A percentile compares a stretch with the other conserved stretches of the same genome.
These are phyloP conservation scores for Linanthus parryae DNA, from an alignment of 148 eudicot species.

Conservation along the genomic window DNA sequence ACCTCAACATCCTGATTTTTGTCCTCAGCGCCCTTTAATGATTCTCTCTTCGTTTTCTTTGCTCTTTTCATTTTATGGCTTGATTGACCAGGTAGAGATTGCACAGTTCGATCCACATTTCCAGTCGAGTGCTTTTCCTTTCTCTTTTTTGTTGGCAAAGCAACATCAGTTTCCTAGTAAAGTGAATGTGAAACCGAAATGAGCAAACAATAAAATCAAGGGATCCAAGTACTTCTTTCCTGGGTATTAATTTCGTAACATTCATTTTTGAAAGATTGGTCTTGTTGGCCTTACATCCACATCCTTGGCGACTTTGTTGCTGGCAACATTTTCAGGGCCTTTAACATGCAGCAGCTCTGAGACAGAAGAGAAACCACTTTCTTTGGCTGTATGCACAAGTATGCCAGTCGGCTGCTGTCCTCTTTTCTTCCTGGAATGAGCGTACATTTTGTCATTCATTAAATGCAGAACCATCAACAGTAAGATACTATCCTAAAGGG, in stretches of 20 bases:
- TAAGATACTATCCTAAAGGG: neutral
- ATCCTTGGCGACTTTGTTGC: neutral
- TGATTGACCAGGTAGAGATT: too few relatives aligned
- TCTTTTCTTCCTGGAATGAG: slow-evolving; percentile 13
- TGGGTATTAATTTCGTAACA: neutral
- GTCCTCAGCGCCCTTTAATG: too few relatives aligned
- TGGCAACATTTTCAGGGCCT: slow-evolving; percentile 1
- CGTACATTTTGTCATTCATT: neutral
- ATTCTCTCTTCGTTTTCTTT: too few relatives aligned
- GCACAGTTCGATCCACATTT: too few relatives aligned
- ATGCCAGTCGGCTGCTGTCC: slow-evolving; percentile 18
- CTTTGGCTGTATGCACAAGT: slow-evolving; percentile 12
- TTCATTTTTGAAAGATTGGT: slow-evolving; percentile 7
- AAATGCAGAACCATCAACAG: neutral
- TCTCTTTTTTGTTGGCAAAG: slow-evolving; percentile 33
- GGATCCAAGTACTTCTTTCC: slow-evolving; percentile 1
- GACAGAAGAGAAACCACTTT: slow-evolving; percentile 11
- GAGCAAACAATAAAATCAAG: neutral
- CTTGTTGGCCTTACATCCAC: slow-evolving; percentile 1
- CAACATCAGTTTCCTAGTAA: slow-evolving; percentile 27
- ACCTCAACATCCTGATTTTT: too few relatives aligned
- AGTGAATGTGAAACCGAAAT: slow-evolving; percentile 4
- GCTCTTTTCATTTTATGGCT: too few relatives aligned
- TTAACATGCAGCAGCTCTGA: slow-evolving; percentile 8
- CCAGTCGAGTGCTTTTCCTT: too few relatives aligned